phyloP scores from a whole-genome alignment of 1,284 basidiomycete species.

The Ceratobasidium sp. region DNA sequence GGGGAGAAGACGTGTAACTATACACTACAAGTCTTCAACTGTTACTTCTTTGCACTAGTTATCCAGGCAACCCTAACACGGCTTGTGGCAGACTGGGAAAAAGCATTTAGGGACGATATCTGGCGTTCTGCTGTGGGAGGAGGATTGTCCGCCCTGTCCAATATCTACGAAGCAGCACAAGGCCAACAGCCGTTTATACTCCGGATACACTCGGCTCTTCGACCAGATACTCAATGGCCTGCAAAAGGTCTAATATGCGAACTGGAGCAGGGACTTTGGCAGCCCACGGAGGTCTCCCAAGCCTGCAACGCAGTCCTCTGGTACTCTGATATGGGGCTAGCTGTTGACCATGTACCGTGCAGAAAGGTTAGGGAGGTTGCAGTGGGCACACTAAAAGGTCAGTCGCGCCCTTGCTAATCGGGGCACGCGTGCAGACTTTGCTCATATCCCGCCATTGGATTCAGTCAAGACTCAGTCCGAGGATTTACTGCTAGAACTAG shows the following conservation, averaged over 20 bases:
- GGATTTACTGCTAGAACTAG: no score
- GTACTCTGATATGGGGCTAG: not conserved
- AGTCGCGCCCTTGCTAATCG: not conserved
- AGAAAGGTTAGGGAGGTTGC: not conserved
- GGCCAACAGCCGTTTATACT: not conserved
- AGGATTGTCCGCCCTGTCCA: not conserved
- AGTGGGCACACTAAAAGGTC: not conserved
- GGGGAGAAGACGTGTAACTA: conserved; percentile 27
- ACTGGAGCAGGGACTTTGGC: not conserved
- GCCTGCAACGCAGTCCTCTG: not conserved
- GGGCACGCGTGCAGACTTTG: not conserved
- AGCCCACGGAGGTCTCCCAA: not conserved
- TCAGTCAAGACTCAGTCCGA: not conserved
- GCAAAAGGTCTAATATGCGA: not conserved
- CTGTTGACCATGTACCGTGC: not conserved
- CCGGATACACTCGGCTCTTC: not conserved
- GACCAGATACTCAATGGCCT: not conserved
- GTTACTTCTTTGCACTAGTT: conserved; percentile 32
- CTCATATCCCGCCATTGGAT: not conserved
- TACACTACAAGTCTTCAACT: conserved; percentile 14
- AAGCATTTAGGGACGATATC: not conserved
- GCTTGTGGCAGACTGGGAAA: not conserved
- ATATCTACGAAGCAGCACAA: not conserved
- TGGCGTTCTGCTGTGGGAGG: not conserved
- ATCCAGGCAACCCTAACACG: conserved; percentile 5